Evolutionary conservation across 2,329 filamentous ascomycete genomes (phyloP), one percentile per base, ranked within the genome.

Genomic region (Fusarium floridanum): DNA sequence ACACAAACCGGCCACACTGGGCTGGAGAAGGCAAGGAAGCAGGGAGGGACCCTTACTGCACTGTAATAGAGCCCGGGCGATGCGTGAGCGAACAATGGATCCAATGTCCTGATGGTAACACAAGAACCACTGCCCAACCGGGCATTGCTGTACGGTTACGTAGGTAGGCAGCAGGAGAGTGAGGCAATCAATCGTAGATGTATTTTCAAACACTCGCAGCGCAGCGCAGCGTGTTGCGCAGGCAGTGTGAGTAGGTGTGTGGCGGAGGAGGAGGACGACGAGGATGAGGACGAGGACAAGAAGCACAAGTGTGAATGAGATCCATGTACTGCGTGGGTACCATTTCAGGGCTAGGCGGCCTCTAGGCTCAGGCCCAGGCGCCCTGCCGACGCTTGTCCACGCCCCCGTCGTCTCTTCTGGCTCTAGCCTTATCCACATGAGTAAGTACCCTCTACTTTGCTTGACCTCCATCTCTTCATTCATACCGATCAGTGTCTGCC

Each of bases 361-460:
- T 76, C 75, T 66, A 73, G 70, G 48, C 61, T 64, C 72, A 72
- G 72, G 74, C 71, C 71, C 71, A 77, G 72, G 70, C 73, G 71
- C 69, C 75, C 67, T 73, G 73, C 71, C 72, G 69, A 75, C 73
- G 71, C 71, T 70, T 67, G 64, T 64, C 67, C 66, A 77, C 71
- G 68, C 70, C 68, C 71, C 74, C 62, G 59, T 61, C 59, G 67
- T 55, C 71, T 75, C 66, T 69, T 70, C 66, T 66, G 62, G 71
- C 43, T 62, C 69, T 72, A 66, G 74, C 72, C 64, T 69, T 67
- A 68, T 61, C 68, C 67, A 77, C 76, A 60, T 50, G 66, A 12
- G 12, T 34, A 48, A 69, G 68, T 74, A 62, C 72, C 64, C 43
- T 69, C 36, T 55, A 72, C 71, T 74, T 20, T 59, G 62, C 10